Base-by-base conservation (phyloP, 202 grass and related monocot genomes). In the Eragrostis tef region DNA sequence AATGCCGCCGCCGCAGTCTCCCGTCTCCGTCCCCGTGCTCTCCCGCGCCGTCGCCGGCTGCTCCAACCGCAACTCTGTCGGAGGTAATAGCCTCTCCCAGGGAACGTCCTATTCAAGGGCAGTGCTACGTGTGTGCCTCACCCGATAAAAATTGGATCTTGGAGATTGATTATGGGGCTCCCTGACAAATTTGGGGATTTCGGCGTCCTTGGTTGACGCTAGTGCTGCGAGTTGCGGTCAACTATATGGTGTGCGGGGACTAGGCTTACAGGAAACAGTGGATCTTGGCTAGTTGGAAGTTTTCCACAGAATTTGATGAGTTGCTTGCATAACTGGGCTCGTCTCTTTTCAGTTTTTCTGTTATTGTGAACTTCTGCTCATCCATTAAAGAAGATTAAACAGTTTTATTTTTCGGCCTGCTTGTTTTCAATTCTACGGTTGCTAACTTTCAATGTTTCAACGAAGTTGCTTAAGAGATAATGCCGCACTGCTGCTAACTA, bases 21-120 rank as follows among this genome's bases (percentile, higher is more conserved):
- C 88, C 60, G 60, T 29, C 39, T 44, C 67, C 71, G 67, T 97
- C 83, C 82, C 89, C 73, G 76, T 94, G 58, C 85, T 98, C 74
- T 89, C 96, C 47, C 92, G 96, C 50, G 88, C 90, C 67, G 81
- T 95, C 34, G 87, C 84, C 48, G 96, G 96, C 67, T 90, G 92
- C 85, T 98, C 96, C n/a, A 98, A 98, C 87, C 92, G 88, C 50
- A 98, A 98, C 70, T 98, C 96, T 22, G 92, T 98, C 11, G 96
- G 96, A 91, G 96, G 96, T 93, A 74, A 75, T 46, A 24, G n/a
- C 5, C 9, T 53, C 44, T 11, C 10, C 4, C 5, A 1, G 12
- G 45, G 44, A 6, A 34, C 41, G 51, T 17, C 7, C 20, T 21
- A 10, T 73, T 45, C 1, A 12, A 12, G 73, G 16, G 20, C 11